Base-by-base conservation (phyloP, 768 basidiomycete genomes). In the Coprinopsis marcescibilis region DNA sequence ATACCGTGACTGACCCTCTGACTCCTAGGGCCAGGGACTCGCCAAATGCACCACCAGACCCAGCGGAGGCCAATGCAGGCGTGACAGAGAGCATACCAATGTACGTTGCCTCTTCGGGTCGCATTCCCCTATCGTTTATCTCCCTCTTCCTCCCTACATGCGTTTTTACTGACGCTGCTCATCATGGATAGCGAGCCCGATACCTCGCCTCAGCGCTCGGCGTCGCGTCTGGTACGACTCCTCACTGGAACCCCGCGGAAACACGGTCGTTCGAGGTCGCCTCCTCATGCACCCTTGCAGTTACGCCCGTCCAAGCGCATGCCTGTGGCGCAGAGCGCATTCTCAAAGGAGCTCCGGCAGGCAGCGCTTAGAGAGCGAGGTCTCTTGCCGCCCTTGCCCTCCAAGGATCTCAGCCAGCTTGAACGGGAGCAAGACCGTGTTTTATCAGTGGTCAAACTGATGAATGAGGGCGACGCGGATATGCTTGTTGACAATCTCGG, bases 291-390 rank as follows among this genome's bases (percentile, higher is more conserved):
- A 21, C 10, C 35, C 43, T 32, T 38, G 24, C 37, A 36, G 25
- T 11, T 42, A 34, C 15, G 39, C n/a, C 34, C 30, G 17, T 48
- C 38, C 49, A 50, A 48, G 26, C 51, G 46, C 46, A 55, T 57
- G 19, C 54, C 52, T 29, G 52, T 43, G 37, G 50, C 48, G 25
- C 45, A 59, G 24, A 57, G 53, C 43, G 58, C 55, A 35, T 55
- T 56, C 43, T 59, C 67, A 4, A 66, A 63, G 33, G 68, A 70
- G 21, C 61, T 64, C 12, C 67, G 76, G 17, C 75, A 80, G 37
- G 80, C 77, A 2, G 81, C 81, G 1, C 68, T 83, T 17, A 73
- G 81, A 11, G 80, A 73, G 53, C 73, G 80, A 25, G 81, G 81
- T 0, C 65, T 84, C 30, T 64, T 77, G 2, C 80, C 82, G 19